Evolutionary conservation across 805 yeast genomes (phyloP).

Genomic region (Nakazawaea pomicola): DNA sequence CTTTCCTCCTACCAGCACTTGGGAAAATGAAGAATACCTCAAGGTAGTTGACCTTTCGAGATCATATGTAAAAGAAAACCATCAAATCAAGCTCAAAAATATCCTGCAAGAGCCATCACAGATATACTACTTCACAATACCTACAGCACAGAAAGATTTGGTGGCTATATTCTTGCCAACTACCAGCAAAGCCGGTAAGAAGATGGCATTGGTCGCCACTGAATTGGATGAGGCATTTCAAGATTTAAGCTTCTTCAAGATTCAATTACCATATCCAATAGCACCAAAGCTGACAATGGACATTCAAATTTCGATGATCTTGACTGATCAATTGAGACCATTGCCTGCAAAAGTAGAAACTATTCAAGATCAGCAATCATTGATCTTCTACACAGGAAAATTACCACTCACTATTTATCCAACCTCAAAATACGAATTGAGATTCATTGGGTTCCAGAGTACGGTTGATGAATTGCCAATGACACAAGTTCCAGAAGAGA

Average conservation of each 20-base stretch:
- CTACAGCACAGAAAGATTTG: slow-evolving; percentile 31
- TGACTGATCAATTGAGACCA: slow-evolving; percentile 47
- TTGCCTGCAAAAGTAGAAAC: slow-evolving; percentile 53
- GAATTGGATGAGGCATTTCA: slow-evolving; percentile 14
- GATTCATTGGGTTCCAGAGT: slow-evolving; percentile 48
- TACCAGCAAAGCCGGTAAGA: slow-evolving; percentile 16
- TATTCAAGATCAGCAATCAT: slow-evolving; percentile 56
- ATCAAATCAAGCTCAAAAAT: slow-evolving; percentile 54
- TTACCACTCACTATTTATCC: slow-evolving; percentile 58
- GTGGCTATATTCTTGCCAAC: slow-evolving; percentile 23
- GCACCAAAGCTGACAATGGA: slow-evolving; percentile 53
- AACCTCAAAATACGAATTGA: slow-evolving; percentile 42
- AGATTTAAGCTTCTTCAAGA: slow-evolving; percentile 34
- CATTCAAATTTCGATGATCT: slow-evolving; percentile 44
- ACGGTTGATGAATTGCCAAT: slow-evolving; percentile 22
- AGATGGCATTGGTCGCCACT: slow-evolving; percentile 16
- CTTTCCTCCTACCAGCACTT: slow-evolving; percentile 18
- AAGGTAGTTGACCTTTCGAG: slow-evolving; percentile 61
- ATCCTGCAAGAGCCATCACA: slow-evolving; percentile 45
- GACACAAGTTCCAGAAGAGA: slow-evolving; percentile 2
- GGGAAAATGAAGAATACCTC: slow-evolving; percentile 55
- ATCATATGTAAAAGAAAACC: slow-evolving; percentile 60
- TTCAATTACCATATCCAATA: slow-evolving; percentile 59
- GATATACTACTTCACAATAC: slow-evolving; percentile 56
- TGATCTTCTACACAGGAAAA: slow-evolving; percentile 50